Base-by-base conservation (phyloP, 805 yeast genomes). In the Candida rishiriensis region DNA sequence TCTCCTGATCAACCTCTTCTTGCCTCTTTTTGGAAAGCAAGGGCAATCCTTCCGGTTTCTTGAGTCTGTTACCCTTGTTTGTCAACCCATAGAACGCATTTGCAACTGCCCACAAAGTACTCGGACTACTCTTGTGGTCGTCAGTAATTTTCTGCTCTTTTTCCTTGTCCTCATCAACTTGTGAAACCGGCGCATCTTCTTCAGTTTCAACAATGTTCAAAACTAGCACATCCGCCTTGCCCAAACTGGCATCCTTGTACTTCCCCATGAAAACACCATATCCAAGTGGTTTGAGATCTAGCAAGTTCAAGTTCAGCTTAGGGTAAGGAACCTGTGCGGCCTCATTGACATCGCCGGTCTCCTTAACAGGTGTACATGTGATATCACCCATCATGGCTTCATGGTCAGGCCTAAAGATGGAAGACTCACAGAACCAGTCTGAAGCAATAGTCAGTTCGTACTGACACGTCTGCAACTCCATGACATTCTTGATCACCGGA, bases 401-500 rank as follows among this genome's bases (percentile, higher is more conserved):
- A 9, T 28, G 38, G 18, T 38, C 44, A 1, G 63, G 49, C 29
- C 33, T 41, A 33, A 61, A 59, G 1, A 53, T 30, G 4, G 46
- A 49, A 39, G 53, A 44, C 10, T 51, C 45, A 42, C 66, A 62
- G 8, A 63, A 46, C 18, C 52, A 53, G 5, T 63, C 55, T 12
- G 57, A 36, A 1, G 54, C 37, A 9, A 61, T 40, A 9, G 44
- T 50, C 38, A 56, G 43, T 41, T 49, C 52, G 44, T 66, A 66
- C 21, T 55, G 55, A 40, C 71, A 66, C 3, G 68, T 63, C 41
- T 56, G 59, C 41, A 54, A 43, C 44, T 66, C 71, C 13, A 51
- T 45, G 7, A 63, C 49, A 7, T 41, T 39, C 7, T 43, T 42
- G n/a, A 64, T 45, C 12, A n/a, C 21, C 3, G 68, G 61, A 1